phyloP scores from a whole-genome alignment of 306 rosid species.

The Quercus cerris region DNA sequence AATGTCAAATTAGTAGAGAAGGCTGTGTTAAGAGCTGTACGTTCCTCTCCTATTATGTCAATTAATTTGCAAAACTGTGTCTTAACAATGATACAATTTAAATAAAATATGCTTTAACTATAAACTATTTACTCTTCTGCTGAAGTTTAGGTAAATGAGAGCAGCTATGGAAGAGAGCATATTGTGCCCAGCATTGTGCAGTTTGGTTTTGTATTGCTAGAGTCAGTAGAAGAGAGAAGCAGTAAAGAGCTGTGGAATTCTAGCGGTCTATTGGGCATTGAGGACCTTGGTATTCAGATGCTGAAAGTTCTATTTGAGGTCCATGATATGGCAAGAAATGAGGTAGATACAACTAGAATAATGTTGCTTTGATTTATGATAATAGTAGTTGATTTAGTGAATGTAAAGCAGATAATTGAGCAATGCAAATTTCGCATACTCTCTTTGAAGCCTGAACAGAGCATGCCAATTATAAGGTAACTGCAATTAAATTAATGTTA shows the following conservation, averaged over 20 bases:
- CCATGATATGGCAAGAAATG: slow-evolving; percentile 40
- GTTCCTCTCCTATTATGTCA: background rate
- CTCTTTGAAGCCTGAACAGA: slow-evolving; percentile 35
- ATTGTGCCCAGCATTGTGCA: slow-evolving; percentile 41
- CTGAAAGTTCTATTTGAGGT: slow-evolving; percentile 31
- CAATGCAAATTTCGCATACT: slow-evolving; percentile 43
- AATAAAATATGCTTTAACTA: background rate
- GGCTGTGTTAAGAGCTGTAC: slow-evolving; percentile 41
- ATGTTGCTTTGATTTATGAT: background rate
- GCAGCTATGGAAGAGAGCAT: slow-evolving; percentile 40
- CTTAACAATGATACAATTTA: background rate
- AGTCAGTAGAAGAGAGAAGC: slow-evolving; percentile 31
- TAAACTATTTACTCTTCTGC: background rate
- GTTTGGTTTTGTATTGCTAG: slow-evolving; percentile 31
- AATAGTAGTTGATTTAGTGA: background rate
- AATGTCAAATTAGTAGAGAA: slow-evolving; percentile 34
- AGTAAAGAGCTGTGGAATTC: slow-evolving; percentile 18
- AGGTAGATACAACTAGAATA: slow-evolving; percentile 20
- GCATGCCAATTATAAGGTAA: slow-evolving; percentile 36
- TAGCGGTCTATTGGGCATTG: slow-evolving; percentile 34
- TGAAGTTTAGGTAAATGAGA: slow-evolving; percentile 30
- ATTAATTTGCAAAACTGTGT: background rate
- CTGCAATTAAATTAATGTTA: background rate
- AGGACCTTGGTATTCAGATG: slow-evolving; percentile 39
- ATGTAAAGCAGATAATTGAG: slow-evolving; percentile 30